Percentiles rank a stretch among this genome's conserved stretches.
Evolutionary conservation across 2,329 filamentous ascomycete species (phyloP).

Genomic region (Fusarium aywerte): DNA sequence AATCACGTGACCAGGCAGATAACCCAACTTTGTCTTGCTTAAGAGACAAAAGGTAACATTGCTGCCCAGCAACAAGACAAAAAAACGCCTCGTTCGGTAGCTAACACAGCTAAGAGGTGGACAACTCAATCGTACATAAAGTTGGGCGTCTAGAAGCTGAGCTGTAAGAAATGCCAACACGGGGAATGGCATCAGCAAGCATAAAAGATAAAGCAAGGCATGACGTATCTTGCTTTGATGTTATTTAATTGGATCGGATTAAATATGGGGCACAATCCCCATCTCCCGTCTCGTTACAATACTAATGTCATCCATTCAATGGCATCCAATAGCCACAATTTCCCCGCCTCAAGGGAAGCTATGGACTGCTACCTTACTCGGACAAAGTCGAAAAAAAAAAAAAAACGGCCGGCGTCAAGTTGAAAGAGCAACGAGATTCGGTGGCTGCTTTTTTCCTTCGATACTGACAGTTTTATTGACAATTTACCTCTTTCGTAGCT

Average conservation of each 20-base stretch:
- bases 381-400: constrained; percentile 8
- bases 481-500: constrained; percentile 4
- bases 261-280: constrained; percentile 28
- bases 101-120: not conserved
- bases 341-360: constrained; percentile 28
- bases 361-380: constrained; percentile 2
- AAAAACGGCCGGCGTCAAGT: constrained; percentile 5
- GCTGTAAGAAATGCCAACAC: constrained; percentile 4
- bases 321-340: constrained; percentile 1
- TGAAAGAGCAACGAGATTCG: constrained; percentile 12
- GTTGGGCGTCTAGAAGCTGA: constrained; percentile 23
- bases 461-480: not conserved
- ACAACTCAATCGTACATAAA: constrained; percentile 19
- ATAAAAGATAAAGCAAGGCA: not conserved
- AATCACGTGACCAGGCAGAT: not conserved
- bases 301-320: not conserved
- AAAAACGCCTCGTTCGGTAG: not conserved
- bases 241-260: constrained; percentile 34
- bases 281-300: constrained; percentile 16
- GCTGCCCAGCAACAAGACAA: constrained; percentile 10
- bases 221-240: constrained; percentile 33
- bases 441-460: constrained; percentile 1
- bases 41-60: constrained; percentile 1
- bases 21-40: not conserved
- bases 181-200: constrained; percentile 4